Conservation (phyloP, 345 rosid species). For the Combretum micranthum region DNA sequence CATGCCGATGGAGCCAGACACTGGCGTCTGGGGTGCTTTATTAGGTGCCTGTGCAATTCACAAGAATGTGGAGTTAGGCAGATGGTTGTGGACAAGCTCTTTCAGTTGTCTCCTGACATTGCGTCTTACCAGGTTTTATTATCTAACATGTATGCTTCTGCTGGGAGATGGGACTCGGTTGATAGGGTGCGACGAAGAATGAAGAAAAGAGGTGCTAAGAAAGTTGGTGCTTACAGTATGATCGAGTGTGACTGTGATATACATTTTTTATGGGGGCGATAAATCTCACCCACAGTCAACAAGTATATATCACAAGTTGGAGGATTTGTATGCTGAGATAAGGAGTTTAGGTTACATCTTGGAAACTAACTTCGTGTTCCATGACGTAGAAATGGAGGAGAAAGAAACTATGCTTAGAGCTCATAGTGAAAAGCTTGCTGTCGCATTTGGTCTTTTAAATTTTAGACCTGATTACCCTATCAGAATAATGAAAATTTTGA, state of each 20-base stretch:
- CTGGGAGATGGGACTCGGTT: constrained; percentile 43
- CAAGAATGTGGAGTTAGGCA: constrained; percentile 30
- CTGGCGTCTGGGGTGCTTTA: constrained; percentile 40
- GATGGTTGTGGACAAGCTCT: constrained; percentile 34
- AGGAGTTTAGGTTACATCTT: no score
- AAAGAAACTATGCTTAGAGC: no score
- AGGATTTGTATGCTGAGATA: constrained; percentile 32
- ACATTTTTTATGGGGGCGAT: constrained; percentile 55
- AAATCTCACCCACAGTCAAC: constrained; percentile 40
- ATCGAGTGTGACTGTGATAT: constrained; percentile 33
- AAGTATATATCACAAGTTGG: constrained; percentile 35
- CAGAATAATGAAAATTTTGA: constrained; percentile 50
- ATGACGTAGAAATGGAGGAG: constrained; percentile 53
- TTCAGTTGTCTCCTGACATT: constrained; percentile 34
- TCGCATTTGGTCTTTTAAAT: constrained; percentile 16
- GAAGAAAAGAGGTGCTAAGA: constrained; percentile 40
- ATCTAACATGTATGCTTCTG: constrained; percentile 47
- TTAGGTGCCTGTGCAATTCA: constrained; percentile 44
- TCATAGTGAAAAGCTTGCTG: no score
- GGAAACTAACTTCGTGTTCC: constrained; percentile 6
- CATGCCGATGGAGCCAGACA: constrained; percentile 40
- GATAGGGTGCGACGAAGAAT: constrained; percentile 34
- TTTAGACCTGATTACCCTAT: constrained; percentile 25
- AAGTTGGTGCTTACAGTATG: constrained; percentile 48
- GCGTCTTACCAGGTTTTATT: constrained; percentile 40